Percentiles rank a stretch among this genome's conserved stretches.
These are phyloP conservation scores for Dictyostelium firmibasis DNA, from an alignment of 78 protist species.

Conservation along the genomic window DNA sequence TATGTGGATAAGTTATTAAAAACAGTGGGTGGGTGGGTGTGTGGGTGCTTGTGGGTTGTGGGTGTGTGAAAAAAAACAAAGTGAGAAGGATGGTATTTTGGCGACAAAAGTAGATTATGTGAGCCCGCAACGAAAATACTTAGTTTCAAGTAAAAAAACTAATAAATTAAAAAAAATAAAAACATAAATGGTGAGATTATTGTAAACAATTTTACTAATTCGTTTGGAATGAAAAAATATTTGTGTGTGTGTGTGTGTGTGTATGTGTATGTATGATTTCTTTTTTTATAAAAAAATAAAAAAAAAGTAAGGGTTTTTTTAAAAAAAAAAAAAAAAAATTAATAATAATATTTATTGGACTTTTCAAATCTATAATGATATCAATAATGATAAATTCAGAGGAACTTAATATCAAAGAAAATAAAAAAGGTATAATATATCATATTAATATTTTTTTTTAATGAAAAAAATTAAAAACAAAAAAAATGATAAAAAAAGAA, in stretches of 20 bases:
- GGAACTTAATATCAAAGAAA: not conserved
- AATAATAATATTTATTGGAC: not conserved
- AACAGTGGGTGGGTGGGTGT: not conserved
- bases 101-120: not conserved
- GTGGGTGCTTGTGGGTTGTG: not conserved
- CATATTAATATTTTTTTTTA: not conserved
- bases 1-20: not conserved
- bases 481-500: not conserved
- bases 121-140: not conserved
- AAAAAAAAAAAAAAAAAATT: no score
- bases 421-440: not conserved
- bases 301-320: not conserved
- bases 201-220: not conserved
- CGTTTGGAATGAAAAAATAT: not conserved
- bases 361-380: not conserved
- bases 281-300: not conserved
- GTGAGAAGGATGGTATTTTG: not conserved
- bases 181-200: not conserved
- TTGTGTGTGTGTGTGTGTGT: not conserved
- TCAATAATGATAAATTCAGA: not conserved
- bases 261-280: not conserved
- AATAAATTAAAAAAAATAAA: no score
- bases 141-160: not conserved
- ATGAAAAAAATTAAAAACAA: not conserved
- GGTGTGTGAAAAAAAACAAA: not conserved